Percentiles rank a stretch among this genome's conserved stretches.
These are phyloP conservation scores for Kwoniella dejecticola DNA, from an alignment of 768 basidiomycete genomes.

Conservation along the genomic window DNA sequence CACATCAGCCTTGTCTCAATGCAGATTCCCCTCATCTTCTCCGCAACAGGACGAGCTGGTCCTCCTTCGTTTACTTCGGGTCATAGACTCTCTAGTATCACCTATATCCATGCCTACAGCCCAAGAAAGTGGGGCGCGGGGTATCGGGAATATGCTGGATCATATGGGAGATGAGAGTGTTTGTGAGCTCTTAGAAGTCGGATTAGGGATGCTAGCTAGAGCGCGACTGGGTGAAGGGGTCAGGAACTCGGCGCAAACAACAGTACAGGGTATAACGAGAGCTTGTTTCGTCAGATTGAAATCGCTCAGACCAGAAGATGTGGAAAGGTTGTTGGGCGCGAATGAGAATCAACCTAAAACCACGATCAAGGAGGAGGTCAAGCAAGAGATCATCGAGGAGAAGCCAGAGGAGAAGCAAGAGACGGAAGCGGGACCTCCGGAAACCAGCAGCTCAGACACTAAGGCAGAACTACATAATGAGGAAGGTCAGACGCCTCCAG, in stretches of 20 bases:
- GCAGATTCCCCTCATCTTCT: constrained; percentile 97
- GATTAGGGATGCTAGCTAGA: constrained; percentile 93
- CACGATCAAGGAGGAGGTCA: constrained; percentile 5
- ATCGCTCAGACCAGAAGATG: constrained; percentile 35
- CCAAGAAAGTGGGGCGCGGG: neutral
- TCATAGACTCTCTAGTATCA: constrained; percentile 77
- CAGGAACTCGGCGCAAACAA: constrained; percentile 61
- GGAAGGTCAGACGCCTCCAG: too few relatives aligned
- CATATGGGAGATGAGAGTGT: constrained; percentile 87
- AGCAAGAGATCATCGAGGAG: constrained; percentile 42
- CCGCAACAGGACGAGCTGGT: constrained; percentile 98
- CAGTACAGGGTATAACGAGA: constrained; percentile 84
- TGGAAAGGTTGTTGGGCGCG: constrained; percentile 32
- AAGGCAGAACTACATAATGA: neutral
- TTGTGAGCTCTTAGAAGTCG: constrained; percentile 97
- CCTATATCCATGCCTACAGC: constrained; percentile 50
- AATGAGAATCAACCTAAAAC: constrained; percentile 18
- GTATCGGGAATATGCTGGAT: constrained; percentile 60
- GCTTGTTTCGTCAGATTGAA: constrained; percentile 73
- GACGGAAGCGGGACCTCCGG: neutral
- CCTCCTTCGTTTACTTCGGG: constrained; percentile 82
- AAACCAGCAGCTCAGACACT: too few relatives aligned
- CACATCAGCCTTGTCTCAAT: constrained; percentile 86
- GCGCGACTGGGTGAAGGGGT: constrained; percentile 67
- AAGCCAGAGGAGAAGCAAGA: neutral